A percentile compares a stretch with the other conserved stretches of the same genome.
Conservation (phyloP, 495 filamentous ascomycete species). For the Penicillium psychrofluorescens region DNA sequence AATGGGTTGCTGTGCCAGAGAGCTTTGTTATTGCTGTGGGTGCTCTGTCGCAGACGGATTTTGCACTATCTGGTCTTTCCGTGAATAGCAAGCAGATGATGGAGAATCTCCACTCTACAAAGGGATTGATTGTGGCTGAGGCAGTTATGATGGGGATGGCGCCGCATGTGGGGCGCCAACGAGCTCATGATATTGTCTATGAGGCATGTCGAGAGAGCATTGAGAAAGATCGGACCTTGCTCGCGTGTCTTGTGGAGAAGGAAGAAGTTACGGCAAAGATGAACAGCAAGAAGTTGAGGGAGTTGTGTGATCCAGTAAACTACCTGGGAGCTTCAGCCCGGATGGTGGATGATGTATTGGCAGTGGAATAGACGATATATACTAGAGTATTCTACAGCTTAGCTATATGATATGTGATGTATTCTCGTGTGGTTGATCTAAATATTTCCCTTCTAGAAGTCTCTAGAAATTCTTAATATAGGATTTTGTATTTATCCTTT, state of each 20-base stretch:
- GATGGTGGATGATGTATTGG: conserved; percentile 47
- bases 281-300: conserved; percentile 22
- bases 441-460: too few relatives aligned
- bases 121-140: conserved; percentile 46
- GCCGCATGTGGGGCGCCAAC: conserved; percentile 36
- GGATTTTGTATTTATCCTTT: background rate
- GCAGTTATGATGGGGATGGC: conserved; percentile 53
- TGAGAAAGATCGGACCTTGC: conserved; percentile 30
- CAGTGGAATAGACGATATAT: conserved; percentile 11
- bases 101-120: conserved; percentile 39
- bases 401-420: too few relatives aligned
- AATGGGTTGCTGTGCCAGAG: conserved; percentile 47
- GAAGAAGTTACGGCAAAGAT: conserved; percentile 34
- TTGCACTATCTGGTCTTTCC: conserved; percentile 38
- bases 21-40: conserved; percentile 44
- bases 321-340: conserved; percentile 39
- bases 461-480: background rate
- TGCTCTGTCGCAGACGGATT: conserved; percentile 40
- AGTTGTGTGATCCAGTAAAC: conserved; percentile 42
- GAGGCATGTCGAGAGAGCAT: conserved; percentile 45
- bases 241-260: conserved; percentile 31
- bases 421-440: too few relatives aligned
- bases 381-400: background rate
- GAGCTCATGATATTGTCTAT: conserved; percentile 48
- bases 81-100: conserved; percentile 40